Conservation (phyloP, 495 filamentous ascomycete genomes). For the Amorphotheca resinae region DNA sequence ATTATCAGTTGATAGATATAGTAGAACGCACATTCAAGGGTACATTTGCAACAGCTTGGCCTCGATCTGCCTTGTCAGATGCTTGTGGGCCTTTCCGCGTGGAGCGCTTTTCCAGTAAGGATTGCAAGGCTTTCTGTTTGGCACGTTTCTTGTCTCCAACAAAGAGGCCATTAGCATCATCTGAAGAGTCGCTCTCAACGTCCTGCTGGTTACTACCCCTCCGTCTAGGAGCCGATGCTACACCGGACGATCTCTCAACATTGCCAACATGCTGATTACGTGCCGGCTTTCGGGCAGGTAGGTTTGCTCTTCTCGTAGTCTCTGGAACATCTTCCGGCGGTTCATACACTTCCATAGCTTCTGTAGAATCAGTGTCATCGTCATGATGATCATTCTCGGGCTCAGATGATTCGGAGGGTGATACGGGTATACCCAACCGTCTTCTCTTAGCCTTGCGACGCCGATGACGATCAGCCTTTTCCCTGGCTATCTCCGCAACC, state of each 20-base stretch:
- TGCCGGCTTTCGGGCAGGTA: background rate
- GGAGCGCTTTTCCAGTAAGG: background rate
- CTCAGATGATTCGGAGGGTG: background rate
- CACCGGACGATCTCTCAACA: no score
- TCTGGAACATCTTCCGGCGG: conserved; percentile 1
- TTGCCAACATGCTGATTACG: no score
- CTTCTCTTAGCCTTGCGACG: conserved; percentile 34
- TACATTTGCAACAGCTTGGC: background rate
- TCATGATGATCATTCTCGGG: background rate
- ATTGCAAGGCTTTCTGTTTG: background rate
- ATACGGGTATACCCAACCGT: background rate
- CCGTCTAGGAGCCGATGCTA: no score
- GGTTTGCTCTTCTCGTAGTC: background rate
- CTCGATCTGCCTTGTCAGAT: background rate
- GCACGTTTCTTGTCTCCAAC: background rate
- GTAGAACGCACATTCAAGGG: background rate
- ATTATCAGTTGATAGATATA: background rate
- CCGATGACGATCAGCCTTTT: conserved; percentile 30
- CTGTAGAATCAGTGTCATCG: conserved; percentile 12
- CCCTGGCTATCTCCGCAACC: conserved; percentile 15
- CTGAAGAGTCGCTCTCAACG: background rate
- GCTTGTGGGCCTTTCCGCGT: no score
- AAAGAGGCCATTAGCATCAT: background rate
- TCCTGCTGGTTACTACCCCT: background rate
- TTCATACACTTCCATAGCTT: conserved; percentile 6